A percentile compares a stretch with the other conserved stretches of the same genome.
phyloP scores from a whole-genome alignment of 2,329 filamentous ascomycete genomes.

The Cladosporium colombiae region DNA sequence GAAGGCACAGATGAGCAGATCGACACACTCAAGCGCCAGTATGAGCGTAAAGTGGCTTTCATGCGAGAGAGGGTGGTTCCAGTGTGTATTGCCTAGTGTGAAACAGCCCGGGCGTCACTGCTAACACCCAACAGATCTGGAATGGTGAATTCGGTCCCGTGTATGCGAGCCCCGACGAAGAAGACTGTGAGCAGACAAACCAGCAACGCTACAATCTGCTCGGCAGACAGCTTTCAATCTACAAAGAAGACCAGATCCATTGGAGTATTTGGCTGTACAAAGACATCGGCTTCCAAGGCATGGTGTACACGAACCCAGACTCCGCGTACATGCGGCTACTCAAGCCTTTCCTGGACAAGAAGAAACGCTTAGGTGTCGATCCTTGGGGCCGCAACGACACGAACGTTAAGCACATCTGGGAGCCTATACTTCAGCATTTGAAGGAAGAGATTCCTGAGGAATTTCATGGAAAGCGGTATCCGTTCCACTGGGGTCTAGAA shows the following conservation, averaged over 20 bases:
- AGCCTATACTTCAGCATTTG: conserved; percentile 34
- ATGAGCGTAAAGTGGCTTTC: conserved; percentile 51
- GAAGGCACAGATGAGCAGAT: conserved; percentile 47
- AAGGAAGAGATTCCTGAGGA: conserved; percentile 47
- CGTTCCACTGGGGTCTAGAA: conserved; percentile 23
- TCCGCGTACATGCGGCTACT: conserved; percentile 50
- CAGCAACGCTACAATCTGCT: conserved; percentile 46
- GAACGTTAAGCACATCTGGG: conserved; percentile 44
- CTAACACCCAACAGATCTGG: conserved; percentile 40
- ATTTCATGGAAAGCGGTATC: conserved; percentile 23
- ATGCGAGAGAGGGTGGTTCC: conserved; percentile 46
- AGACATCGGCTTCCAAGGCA: conserved; percentile 39
- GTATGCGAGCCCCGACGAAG: conserved; percentile 46
- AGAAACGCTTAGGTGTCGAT: conserved; percentile 55
- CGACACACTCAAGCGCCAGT: conserved; percentile 45
- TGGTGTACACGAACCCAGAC: conserved; percentile 30
- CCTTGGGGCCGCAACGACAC: conserved; percentile 51
- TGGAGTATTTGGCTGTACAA: conserved; percentile 56
- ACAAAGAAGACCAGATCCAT: conserved; percentile 53
- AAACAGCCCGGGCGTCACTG: too few relatives aligned
- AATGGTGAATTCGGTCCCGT: conserved; percentile 54
- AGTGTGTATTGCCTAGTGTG: background rate
- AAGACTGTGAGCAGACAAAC: conserved; percentile 45
- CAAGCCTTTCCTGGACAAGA: conserved; percentile 56
- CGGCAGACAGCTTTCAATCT: conserved; percentile 52